A percentile compares a stretch with the other conserved stretches of the same genome.
These are phyloP conservation scores for Hypoxylon trugodes DNA, from an alignment of 495 filamentous ascomycete genomes.

Conservation along the genomic window DNA sequence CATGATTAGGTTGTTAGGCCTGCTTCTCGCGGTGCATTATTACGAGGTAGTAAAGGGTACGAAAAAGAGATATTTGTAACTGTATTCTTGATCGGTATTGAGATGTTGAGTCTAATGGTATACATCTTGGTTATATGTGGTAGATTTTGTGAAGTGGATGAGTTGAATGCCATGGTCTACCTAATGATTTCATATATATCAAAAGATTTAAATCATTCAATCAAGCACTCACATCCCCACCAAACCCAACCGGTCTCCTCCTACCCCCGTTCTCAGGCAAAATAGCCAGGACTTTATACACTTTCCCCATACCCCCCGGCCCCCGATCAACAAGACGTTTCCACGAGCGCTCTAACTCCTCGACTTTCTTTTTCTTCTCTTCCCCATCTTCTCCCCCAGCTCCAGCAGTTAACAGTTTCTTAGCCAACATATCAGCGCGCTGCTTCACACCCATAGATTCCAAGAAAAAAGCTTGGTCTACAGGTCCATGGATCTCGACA, in stretches of 20 bases:
- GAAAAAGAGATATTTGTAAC: conserved; percentile 18
- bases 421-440: conserved; percentile 73
- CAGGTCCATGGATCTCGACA: conserved; percentile 92
- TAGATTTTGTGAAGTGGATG: too few species aligned
- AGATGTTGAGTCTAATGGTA: conserved; percentile 5
- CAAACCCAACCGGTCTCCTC: conserved; percentile 89
- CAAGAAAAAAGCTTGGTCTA: conserved; percentile 85
- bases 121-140: too few species aligned
- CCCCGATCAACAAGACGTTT: conserved; percentile 80
- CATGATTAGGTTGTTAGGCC: conserved; percentile 15
- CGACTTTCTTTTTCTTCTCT: conserved; percentile 58
- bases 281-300: conserved; percentile 94
- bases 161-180: too few species aligned
- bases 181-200: too few species aligned
- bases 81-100: background rate
- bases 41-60: conserved; percentile 2
- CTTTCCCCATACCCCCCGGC: conserved; percentile 84
- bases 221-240: conserved; percentile 67
- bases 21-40: conserved; percentile 5
- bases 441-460: conserved; percentile 80
- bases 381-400: conserved; percentile 42
- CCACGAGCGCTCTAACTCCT: conserved; percentile 76
- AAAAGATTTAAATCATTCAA: background rate
- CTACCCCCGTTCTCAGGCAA: conserved; percentile 79
- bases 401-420: conserved; percentile 44